phyloP scores from a whole-genome alignment of 345 rosid species.

The Rubroshorea leprosula region DNA sequence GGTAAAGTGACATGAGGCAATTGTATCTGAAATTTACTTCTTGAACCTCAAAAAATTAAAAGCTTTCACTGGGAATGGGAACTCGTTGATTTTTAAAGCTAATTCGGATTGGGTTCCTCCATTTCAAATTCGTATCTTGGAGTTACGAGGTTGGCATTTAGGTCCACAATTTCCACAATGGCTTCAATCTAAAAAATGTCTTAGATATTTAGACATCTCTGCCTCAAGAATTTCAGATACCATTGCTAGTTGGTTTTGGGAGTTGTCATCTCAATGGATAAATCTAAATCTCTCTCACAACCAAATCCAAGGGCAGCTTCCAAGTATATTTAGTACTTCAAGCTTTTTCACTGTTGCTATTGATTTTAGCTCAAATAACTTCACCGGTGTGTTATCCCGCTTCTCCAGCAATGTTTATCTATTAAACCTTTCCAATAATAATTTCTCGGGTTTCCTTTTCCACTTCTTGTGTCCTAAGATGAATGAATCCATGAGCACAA shows the following conservation, averaged over 20 bases:
- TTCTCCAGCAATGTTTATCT: neutral
- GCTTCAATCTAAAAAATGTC: constrained; percentile 20
- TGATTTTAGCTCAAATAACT: constrained; percentile 8
- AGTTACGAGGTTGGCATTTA: constrained; percentile 12
- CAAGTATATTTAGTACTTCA: too few relatives aligned
- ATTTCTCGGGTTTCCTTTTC: constrained; percentile 16
- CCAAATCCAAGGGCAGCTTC: constrained; percentile 7
- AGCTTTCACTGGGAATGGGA: constrained; percentile 1
- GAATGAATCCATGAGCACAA: neutral
- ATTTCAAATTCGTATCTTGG: constrained; percentile 6
- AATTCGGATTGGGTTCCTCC: constrained; percentile 19
- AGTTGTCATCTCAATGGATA: neutral
- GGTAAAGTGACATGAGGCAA: too few relatives aligned
- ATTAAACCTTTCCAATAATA: constrained; percentile 13
- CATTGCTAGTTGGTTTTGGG: constrained; percentile 26
- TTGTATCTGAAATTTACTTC: constrained; percentile 18
- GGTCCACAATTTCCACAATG: constrained; percentile 28
- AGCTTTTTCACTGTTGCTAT: neutral
- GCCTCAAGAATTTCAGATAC: constrained; percentile 16
- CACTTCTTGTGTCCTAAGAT: too few relatives aligned
- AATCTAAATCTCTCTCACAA: constrained; percentile 14
- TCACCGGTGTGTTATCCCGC: constrained; percentile 14
- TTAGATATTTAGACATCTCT: neutral
- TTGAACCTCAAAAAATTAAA: constrained; percentile 7
- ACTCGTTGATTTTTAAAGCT: constrained; percentile 15